These are phyloP conservation scores for Candida pseudoviswanathii DNA, from an alignment of 1,139 yeast genomes.

Conservation along the genomic window DNA sequence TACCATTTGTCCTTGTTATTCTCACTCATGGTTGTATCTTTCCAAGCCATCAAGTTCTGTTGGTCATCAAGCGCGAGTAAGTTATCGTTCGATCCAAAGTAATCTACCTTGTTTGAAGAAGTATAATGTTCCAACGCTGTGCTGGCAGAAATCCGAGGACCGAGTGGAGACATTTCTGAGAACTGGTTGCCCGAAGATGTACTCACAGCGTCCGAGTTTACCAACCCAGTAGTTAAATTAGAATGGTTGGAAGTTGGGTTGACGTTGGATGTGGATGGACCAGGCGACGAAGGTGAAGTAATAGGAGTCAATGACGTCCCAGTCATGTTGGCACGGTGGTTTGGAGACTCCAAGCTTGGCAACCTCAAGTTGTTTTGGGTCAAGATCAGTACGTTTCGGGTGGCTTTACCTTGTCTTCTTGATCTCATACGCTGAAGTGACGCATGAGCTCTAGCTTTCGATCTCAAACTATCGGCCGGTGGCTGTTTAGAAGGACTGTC, in stretches of 20 bases:
- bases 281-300: slow-evolving; percentile 22
- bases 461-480: slow-evolving; percentile 33
- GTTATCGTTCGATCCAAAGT: slow-evolving; percentile 7
- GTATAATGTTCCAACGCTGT: slow-evolving; percentile 8
- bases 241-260: slow-evolving; percentile 14
- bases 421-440: slow-evolving; percentile 64
- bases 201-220: slow-evolving; percentile 9
- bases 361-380: slow-evolving; percentile 24
- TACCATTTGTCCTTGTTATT: slow-evolving; percentile 21
- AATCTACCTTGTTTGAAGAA: slow-evolving; percentile 5
- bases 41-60: slow-evolving; percentile 5
- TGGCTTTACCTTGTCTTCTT: slow-evolving; percentile 56
- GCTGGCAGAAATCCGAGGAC: slow-evolving; percentile 13
- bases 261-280: slow-evolving; percentile 4
- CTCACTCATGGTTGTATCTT: slow-evolving; percentile 5
- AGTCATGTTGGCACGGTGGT: slow-evolving; percentile 2
- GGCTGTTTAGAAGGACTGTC: slow-evolving; percentile 24
- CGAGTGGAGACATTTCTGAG: slow-evolving; percentile 14
- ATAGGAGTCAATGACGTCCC: slow-evolving; percentile 18
- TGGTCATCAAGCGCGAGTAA: not conserved
- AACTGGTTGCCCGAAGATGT: slow-evolving; percentile 6
- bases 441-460: slow-evolving; percentile 67
- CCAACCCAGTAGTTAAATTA: slow-evolving; percentile 15
- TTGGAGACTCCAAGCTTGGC: slow-evolving; percentile 24
- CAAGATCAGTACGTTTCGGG: slow-evolving; percentile 32